Evolutionary conservation across 768 basidiomycete species (phyloP), one percentile per base, ranked within the genome.

Genomic region (Xerocomellus intermedius): DNA sequence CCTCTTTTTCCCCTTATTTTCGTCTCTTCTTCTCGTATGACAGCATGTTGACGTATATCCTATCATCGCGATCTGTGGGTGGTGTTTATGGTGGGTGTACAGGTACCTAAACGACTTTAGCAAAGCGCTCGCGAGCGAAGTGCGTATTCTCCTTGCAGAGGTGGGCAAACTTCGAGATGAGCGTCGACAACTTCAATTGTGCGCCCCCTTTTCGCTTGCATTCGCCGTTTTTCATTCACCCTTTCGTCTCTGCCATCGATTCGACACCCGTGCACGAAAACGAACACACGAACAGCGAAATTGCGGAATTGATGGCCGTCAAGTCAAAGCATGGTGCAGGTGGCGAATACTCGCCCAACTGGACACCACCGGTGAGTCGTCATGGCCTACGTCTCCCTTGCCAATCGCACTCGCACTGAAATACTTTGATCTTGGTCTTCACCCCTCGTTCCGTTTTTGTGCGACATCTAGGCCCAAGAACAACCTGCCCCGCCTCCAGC

Each of bases 261-360:
- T 28, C 19, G 42, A 41, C 42, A 30, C 42, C 14, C 33, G 33
- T 21, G 19, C 42, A 33, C 16, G 10, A 19, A 33, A 33, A 33
- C 12, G 5, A 37, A 49, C n/a, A 16, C 14, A 54, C 36, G 47
- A 24, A 24, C 64, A 92, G 91, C 59, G 91, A 94, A 70, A 90
- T 94, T 59, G 85, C 90, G 24, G 88, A 89, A 68, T 76, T 93
- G 55, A 87, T 93, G 87, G 80, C 82, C 47, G 77, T 91, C 47
- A 89, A 90, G 68, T 84, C 89, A 19, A 92, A 93, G 69, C 86
- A 90, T 67, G 86, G 89, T 19, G 79, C 85, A 2, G 89, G 86
- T 36, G 90, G 89, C 22, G 88, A 91, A 60, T 92, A 85, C 65
- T 76, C 83, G 22, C 84, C 87, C 17, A 84, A 86, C 51, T 93